Conservation (phyloP, 768 basidiomycete species). For the Boletellus ananas region DNA sequence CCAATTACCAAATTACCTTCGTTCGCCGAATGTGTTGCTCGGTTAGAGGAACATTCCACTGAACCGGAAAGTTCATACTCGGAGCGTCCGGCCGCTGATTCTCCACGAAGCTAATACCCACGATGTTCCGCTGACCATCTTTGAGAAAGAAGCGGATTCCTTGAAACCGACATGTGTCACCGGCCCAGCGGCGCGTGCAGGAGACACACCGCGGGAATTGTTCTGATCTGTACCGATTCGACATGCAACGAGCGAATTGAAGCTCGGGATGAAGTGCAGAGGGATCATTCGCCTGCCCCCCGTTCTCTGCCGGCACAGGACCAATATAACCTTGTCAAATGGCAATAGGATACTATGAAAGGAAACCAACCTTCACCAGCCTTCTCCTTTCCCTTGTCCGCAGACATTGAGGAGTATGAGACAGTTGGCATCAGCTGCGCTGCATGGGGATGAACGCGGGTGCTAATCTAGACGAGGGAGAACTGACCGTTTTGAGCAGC, state of each 20-base stretch:
- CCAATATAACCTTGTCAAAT: conserved; percentile 22
- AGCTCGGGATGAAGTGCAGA: conserved; percentile 56
- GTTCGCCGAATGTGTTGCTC: conserved; percentile 48
- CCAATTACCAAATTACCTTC: conserved; percentile 45
- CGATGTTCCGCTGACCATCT: conserved; percentile 52
- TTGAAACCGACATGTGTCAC: conserved; percentile 84
- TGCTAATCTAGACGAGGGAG: conserved; percentile 7
- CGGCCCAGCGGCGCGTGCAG: conserved; percentile 83
- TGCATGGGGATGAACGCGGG: conserved; percentile 23
- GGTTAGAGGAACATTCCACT: conserved; percentile 63
- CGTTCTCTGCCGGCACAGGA: conserved; percentile 31
- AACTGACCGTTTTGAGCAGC: conserved; percentile 58
- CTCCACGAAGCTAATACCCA: conserved; percentile 69
- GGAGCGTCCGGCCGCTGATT: conserved; percentile 54
- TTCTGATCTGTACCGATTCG: conserved; percentile 68
- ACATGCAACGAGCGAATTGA: conserved; percentile 83
- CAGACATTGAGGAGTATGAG: conserved; percentile 36
- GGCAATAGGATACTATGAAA: background rate
- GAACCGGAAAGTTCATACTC: conserved; percentile 55
- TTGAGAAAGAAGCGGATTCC: conserved; percentile 78
- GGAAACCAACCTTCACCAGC: conserved; percentile 35
- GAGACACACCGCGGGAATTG: conserved; percentile 78
- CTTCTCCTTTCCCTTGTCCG: conserved; percentile 46
- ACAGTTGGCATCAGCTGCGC: conserved; percentile 46
- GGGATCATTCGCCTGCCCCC: conserved; percentile 25